Base-by-base conservation (phyloP, 192 early-diverging fungal genomes). In the Backusella macrospora region DNA sequence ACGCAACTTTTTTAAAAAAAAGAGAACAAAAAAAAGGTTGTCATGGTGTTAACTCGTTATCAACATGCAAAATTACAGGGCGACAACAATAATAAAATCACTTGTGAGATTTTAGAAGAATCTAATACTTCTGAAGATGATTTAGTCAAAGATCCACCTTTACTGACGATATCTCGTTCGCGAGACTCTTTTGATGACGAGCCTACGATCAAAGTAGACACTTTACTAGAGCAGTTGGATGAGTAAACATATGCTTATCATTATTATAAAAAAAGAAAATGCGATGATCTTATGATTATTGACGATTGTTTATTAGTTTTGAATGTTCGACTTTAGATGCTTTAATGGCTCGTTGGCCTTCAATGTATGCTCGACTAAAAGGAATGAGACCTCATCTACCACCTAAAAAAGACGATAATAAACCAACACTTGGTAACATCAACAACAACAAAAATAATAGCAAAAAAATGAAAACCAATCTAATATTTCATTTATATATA, bases 301-400 rank as follows among this genome's bases (percentile, higher is more conserved):
- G 6, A 4, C 3, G 40, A n/a, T 37, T 26, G 10, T 38, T 71
- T 15, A 44, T 37, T 37, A 80, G 78, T 34, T 65, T 75, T 34
- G 78, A 80, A 64, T 80, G 78, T 46, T 75, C 78, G 6, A 75
- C 67, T 29, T 39, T 80, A 16, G 74, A 76, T 62, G 72, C 74
- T 48, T 66, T 80, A 63, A 80, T 76, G 70, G 78, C 74, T 1
- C 65, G 75, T n/a, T 80, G 79, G 79, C 79, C 79, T 3, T 80
- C 79, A 6, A 74, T 80, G 67, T 59, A 69, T 63, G 74, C 72
- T 5, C 45, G 79, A 40, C 65, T 80, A 43, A 76, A 76, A 46
- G 72, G 75, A 18, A 76, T 75, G 72, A 73, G 71, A 43, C 79
- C 75, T 29, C 72, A 76, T 47, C 64, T 80, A 66, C 79, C 73